phyloP scores from a whole-genome alignment of 495 filamentous ascomycete species.

The Penicillium parvum region DNA sequence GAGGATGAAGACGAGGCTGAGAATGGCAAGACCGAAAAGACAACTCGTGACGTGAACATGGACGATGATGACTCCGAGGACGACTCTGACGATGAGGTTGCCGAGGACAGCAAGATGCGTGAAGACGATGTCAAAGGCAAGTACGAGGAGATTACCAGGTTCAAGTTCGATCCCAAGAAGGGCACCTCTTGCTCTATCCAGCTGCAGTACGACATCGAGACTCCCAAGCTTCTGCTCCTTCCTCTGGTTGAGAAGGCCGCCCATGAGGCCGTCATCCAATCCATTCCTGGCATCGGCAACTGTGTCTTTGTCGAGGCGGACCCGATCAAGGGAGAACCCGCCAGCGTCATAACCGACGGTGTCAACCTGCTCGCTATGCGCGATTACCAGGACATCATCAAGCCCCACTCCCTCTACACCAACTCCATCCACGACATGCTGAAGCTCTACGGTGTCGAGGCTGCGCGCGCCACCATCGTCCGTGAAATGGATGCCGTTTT shows the following conservation, averaged over 20 bases:
- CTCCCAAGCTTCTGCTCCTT: constrained; percentile 89
- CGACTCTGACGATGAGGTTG: constrained; percentile 38
- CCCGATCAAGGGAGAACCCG: constrained; percentile 48
- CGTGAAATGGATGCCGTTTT: constrained; percentile 85
- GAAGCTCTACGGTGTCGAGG: constrained; percentile 86
- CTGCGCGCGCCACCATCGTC: constrained; percentile 79
- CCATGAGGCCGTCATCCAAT: constrained; percentile 76
- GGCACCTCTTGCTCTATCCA: constrained; percentile 75
- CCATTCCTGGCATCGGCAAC: constrained; percentile 66
- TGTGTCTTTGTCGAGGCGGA: constrained; percentile 69
- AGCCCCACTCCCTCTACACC: constrained; percentile 81
- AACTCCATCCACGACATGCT: constrained; percentile 90
- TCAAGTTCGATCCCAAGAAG: constrained; percentile 71
- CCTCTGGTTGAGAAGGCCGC: constrained; percentile 78
- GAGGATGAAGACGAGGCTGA: constrained; percentile 46
- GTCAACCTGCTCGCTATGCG: constrained; percentile 90
- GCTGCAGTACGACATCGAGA: constrained; percentile 74
- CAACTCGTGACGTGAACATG: constrained; percentile 28
- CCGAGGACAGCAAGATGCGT: constrained; percentile 46
- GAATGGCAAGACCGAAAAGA: constrained; percentile 7
- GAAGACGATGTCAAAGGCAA: constrained; percentile 64
- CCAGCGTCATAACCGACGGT: constrained; percentile 71
- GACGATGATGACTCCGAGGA: constrained; percentile 29
- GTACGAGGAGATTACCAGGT: constrained; percentile 60
- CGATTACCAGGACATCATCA: constrained; percentile 76